phyloP scores from a whole-genome alignment of 2,329 filamentous ascomycete species.

The Apiospora arundinis region DNA sequence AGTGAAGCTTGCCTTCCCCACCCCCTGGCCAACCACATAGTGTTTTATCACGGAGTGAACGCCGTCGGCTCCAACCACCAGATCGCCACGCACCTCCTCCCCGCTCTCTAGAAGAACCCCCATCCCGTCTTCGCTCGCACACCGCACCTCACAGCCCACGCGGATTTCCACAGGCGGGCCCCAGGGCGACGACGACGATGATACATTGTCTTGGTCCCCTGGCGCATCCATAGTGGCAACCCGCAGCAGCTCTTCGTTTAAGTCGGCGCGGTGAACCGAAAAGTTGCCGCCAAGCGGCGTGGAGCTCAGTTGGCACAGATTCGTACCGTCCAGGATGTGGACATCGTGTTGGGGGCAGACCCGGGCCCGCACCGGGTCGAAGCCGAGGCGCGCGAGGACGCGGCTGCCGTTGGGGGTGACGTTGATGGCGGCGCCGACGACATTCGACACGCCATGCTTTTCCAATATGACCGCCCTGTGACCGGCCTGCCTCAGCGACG shows the following conservation, averaged over 20 bases:
- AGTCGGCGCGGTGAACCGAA: background rate
- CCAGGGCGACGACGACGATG: background rate
- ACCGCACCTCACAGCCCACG: background rate
- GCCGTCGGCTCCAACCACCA: constrained; percentile 60
- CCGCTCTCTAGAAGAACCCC: constrained; percentile 40
- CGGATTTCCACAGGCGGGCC: background rate
- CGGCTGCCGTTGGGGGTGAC: constrained; percentile 43
- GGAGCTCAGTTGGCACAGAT: constrained; percentile 67
- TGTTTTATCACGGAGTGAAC: constrained; percentile 56
- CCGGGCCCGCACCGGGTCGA: no score
- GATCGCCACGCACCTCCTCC: constrained; percentile 49
- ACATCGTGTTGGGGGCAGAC: no score
- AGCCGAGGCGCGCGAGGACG: constrained; percentile 39
- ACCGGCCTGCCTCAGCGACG: constrained; percentile 42
- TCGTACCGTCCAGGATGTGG: no score
- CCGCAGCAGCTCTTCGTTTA: constrained; percentile 1
- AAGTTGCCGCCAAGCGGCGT: background rate
- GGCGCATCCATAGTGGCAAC: background rate
- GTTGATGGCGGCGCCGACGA: constrained; percentile 48
- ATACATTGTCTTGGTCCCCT: background rate
- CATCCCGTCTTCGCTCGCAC: background rate
- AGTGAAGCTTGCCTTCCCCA: background rate
- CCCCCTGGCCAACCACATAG: constrained; percentile 21
- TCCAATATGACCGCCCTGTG: constrained; percentile 38
- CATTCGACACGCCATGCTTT: constrained; percentile 40